Evolutionary conservation across 345 rosid species (phyloP).

Genomic region (Eucalyptus marginata): DNA sequence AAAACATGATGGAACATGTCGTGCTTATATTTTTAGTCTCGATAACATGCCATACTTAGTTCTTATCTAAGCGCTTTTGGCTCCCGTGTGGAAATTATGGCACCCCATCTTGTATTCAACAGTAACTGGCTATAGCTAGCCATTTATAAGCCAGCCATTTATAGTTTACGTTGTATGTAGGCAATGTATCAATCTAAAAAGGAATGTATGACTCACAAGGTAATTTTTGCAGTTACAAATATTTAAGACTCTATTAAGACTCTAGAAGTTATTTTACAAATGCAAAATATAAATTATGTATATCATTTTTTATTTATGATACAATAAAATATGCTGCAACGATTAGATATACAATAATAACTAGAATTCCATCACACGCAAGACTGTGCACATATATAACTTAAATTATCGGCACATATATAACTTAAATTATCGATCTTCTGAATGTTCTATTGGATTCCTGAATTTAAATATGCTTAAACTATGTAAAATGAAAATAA

Average conservation of each 20-base stretch:
- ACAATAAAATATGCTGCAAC: background rate
- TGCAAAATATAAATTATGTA: background rate
- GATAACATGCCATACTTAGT: background rate
- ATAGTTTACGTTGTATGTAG: background rate
- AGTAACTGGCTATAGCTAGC: background rate
- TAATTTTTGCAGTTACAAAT: background rate
- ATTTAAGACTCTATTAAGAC: background rate
- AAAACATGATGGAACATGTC: background rate
- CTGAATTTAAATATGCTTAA: background rate
- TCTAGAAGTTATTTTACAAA: background rate
- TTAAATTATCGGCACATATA: fast-evolving
- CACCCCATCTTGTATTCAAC: background rate
- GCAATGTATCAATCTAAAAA: background rate
- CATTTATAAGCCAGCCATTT: background rate
- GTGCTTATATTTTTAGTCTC: background rate
- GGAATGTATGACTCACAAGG: background rate
- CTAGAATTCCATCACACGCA: background rate
- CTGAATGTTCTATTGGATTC: fast-evolving
- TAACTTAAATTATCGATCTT: background rate
- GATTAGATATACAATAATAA: background rate
- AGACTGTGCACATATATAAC: background rate
- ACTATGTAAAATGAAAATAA: background rate
- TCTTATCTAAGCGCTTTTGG: background rate
- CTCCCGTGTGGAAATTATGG: background rate
- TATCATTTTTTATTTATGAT: background rate